These are phyloP conservation scores for Ophiostoma sp. DNA, from an alignment of 2,329 filamentous ascomycete genomes.

Conservation along the genomic window DNA sequence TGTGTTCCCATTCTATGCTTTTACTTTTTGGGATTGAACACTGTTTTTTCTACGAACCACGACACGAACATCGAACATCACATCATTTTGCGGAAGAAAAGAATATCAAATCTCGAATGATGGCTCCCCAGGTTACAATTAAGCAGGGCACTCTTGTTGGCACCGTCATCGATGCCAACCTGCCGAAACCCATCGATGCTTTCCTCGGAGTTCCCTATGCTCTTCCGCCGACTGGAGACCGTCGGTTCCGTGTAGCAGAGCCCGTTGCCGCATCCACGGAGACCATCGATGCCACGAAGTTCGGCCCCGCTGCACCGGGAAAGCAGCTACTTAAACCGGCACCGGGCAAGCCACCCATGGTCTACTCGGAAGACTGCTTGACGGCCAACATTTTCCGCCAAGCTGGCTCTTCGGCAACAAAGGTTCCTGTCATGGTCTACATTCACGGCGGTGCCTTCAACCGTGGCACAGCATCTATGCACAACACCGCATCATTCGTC, in stretches of 20 bases:
- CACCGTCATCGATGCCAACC: not conserved
- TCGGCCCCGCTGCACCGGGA: not conserved
- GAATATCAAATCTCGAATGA: not conserved
- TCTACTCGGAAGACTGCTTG: conserved; percentile 17
- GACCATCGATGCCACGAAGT: not conserved
- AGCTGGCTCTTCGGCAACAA: not conserved
- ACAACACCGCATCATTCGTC: conserved; percentile 47
- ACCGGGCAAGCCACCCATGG: conserved; percentile 7
- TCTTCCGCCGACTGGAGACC: conserved; percentile 6
- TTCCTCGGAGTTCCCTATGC: conserved; percentile 14
- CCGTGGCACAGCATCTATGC: conserved; percentile 4
- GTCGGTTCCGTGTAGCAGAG: not conserved
- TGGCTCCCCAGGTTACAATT: conserved; percentile 8
- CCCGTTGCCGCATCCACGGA: conserved; percentile 4
- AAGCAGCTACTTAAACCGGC: conserved; percentile 3
- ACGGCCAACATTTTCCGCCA: conserved; percentile 13
- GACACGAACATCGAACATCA: not conserved
- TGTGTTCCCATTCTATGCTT: not conserved
- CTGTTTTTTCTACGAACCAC: not conserved
- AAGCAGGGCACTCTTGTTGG: conserved; percentile 12
- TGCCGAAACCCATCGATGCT: conserved; percentile 9
- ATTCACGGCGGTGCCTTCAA: conserved; percentile 15
- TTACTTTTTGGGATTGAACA: not conserved
- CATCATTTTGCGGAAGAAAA: not conserved
- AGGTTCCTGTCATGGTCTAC: conserved; percentile 17